These are phyloP conservation scores for Stentor roeselii DNA, from an alignment of 73 alveolate species.

Conservation along the genomic window DNA sequence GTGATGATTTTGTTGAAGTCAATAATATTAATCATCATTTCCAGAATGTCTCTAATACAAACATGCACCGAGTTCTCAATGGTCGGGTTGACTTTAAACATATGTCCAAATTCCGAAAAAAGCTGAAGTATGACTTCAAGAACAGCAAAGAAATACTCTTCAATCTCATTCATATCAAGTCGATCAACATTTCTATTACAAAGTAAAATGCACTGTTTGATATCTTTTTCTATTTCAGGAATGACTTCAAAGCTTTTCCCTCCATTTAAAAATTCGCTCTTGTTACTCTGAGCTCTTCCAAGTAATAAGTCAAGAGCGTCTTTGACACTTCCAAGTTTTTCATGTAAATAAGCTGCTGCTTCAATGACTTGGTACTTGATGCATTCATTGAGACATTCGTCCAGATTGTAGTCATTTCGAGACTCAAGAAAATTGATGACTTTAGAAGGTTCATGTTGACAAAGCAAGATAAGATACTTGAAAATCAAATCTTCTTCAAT, in stretches of 20 bases:
- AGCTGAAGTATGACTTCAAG: not conserved
- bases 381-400: constrained; percentile 8
- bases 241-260: not conserved
- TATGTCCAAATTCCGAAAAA: not conserved
- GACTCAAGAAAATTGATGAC: not conserved
- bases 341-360: constrained; percentile 26
- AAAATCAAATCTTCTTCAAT: constrained; percentile 25
- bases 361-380: not conserved
- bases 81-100: not conserved
- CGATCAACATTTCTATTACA: constrained; percentile 5
- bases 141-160: constrained; percentile 13
- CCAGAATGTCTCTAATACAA: constrained; percentile 3
- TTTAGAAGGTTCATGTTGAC: constrained; percentile 9
- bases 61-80: not conserved
- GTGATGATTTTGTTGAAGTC: constrained; percentile 25
- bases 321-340: not conserved
- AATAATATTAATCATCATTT: not conserved
- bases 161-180: not conserved
- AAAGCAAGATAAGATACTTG: not conserved
- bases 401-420: constrained; percentile 20
- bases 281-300: not conserved
- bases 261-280: not conserved
- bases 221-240: not conserved
- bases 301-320: constrained; percentile 19
- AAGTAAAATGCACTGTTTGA: not conserved